These are phyloP conservation scores for Chamaenerion angustifolium DNA, from an alignment of 345 rosid genomes.

Conservation along the genomic window DNA sequence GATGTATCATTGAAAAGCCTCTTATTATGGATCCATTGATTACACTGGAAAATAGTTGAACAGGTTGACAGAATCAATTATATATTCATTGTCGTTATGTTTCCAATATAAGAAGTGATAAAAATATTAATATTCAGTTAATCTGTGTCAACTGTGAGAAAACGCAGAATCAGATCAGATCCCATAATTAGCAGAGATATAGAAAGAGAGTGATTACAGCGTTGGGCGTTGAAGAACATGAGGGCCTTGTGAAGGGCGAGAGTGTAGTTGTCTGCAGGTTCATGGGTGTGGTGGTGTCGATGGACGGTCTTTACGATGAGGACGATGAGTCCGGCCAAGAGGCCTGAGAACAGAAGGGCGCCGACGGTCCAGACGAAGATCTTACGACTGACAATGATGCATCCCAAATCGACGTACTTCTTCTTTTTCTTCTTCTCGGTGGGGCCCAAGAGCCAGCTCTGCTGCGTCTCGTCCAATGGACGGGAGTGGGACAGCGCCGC, in stretches of 20 bases:
- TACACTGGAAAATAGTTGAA: no score
- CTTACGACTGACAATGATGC: slow-evolving; percentile 92
- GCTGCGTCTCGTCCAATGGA: slow-evolving; percentile 90
- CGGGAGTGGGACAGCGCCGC: slow-evolving; percentile 60
- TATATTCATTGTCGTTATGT: no score
- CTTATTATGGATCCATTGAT: no score
- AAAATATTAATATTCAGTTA: no score
- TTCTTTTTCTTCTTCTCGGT: slow-evolving; percentile 96
- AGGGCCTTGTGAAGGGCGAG: slow-evolving; percentile 89
- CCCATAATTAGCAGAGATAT: neutral
- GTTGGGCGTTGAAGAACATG: slow-evolving; percentile 95
- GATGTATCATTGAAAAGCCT: no score
- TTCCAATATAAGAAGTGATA: no score
- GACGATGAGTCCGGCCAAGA: slow-evolving; percentile 64
- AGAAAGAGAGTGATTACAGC: slow-evolving; percentile 25
- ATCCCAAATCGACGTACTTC: slow-evolving; percentile 92
- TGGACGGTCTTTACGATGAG: slow-evolving; percentile 83
- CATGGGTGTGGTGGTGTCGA: slow-evolving; percentile 35
- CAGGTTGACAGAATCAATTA: no score
- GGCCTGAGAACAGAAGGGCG: slow-evolving; percentile 36
- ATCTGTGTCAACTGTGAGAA: neutral
- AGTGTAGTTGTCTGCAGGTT: slow-evolving; percentile 76
- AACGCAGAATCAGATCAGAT: slow-evolving; percentile 1
- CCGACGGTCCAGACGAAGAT: slow-evolving; percentile 93
- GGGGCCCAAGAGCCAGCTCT: slow-evolving; percentile 96